phyloP scores from a whole-genome alignment of 768 basidiomycete genomes.

The Melanogaster broomeanus region DNA sequence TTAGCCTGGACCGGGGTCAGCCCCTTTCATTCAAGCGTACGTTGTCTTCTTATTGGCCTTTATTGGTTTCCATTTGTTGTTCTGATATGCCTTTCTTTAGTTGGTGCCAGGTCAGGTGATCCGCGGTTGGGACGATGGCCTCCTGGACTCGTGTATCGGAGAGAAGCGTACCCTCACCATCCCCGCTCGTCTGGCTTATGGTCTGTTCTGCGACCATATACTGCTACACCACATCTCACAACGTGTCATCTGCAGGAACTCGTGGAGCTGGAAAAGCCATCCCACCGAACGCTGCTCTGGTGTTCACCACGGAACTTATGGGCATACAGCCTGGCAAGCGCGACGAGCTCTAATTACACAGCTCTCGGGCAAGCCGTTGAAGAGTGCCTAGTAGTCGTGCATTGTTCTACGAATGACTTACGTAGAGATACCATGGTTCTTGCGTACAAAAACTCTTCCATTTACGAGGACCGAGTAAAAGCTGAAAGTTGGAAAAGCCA shows the following conservation, averaged over 20 bases:
- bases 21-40: slow-evolving; percentile 81
- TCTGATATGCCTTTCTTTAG: slow-evolving; percentile 37
- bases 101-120: slow-evolving; percentile 83
- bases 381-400: neutral
- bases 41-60: slow-evolving; percentile 19
- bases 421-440: neutral
- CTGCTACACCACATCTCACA: neutral
- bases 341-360: slow-evolving; percentile 53
- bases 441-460: neutral
- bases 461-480: neutral
- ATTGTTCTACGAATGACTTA: neutral
- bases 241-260: slow-evolving; percentile 45
- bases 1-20: slow-evolving; percentile 66
- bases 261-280: slow-evolving; percentile 79
- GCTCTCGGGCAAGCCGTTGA: neutral
- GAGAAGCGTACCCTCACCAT: slow-evolving; percentile 92
- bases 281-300: slow-evolving; percentile 74
- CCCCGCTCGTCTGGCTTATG: slow-evolving; percentile 78
- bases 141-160: slow-evolving; percentile 79
- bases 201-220: slow-evolving; percentile 44
- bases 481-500: too few species aligned
- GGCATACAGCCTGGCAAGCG: slow-evolving; percentile 50
- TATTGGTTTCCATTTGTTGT: neutral
- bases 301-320: slow-evolving; percentile 88
- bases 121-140: slow-evolving; percentile 82